Evolutionary conservation across 2,329 filamentous ascomycete genomes (phyloP), one percentile per base, ranked within the genome.

Genomic region (Graphilbum ipis-grandicollis): DNA sequence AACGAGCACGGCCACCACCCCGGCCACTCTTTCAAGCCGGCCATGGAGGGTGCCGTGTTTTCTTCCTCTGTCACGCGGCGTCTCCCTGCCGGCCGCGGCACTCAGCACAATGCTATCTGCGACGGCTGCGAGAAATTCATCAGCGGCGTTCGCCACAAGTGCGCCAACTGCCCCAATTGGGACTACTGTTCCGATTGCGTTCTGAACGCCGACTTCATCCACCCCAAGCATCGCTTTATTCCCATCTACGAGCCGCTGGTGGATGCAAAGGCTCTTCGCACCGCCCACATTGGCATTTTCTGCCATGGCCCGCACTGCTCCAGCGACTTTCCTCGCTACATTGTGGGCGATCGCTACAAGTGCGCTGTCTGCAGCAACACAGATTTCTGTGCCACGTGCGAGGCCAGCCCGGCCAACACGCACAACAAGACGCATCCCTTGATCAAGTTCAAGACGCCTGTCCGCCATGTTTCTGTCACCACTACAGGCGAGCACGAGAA

Each of bases 381-480:
- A 25, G 90, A 98, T 58, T 93, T 94, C 63, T 98, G 90, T 55
- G 83, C 81, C 52, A 80, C 72, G 52, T 98, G 90, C 60, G 92
- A 98, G 61, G 84, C 88, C 34, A 75, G 75, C 49, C 90, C 90
- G 8, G 65, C 66, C 44, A 88, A 92, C 56, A 64, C 62, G 18
- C 90, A 98, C 64, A 94, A 96, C 65, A 77, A 75, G 56, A 93
- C 86, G n/a, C 90, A 98, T 50, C 90, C 90, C 21, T 64, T 98
- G 48, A 85, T 98, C 64, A 94, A 93, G 63, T 85, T 98, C 65
- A 93, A 84, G 68, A 92, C 82, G 3, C 81, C 88, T 9, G 79
- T 98, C 34, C 80, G 83, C 46, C 79, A 82, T 47, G 82, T 93
- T 26, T 86, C 73, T 43, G 81, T 98, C 36, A 86, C 75, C 35